A percentile compares a stretch with the other conserved stretches of the same genome.
Conservation (phyloP, 2,329 filamentous ascomycete genomes). For the Endocalyx cinctus region DNA sequence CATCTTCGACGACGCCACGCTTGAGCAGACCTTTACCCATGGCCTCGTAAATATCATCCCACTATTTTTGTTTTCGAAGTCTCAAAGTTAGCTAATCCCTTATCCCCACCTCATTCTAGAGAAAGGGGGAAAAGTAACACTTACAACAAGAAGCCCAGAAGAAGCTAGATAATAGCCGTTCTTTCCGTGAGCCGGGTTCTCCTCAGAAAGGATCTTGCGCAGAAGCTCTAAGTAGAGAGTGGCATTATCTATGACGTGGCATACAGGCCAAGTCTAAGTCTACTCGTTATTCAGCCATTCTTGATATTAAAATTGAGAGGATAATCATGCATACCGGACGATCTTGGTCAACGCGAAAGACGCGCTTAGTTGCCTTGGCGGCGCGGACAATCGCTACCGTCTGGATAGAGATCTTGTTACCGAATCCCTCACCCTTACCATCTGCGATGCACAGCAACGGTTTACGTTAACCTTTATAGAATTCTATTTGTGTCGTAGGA, state of each 20-base stretch:
- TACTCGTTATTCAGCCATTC: slow-evolving; percentile 3
- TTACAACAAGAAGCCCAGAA: slow-evolving; percentile 36
- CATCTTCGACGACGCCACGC: slow-evolving; percentile 33
- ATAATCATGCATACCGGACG: slow-evolving; percentile 26
- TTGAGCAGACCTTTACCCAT: slow-evolving; percentile 38
- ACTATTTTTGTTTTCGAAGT: too few species aligned
- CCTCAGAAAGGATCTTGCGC: slow-evolving; percentile 35
- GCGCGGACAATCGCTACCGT: slow-evolving; percentile 43
- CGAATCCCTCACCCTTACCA: slow-evolving; percentile 44
- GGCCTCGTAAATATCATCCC: slow-evolving; percentile 45
- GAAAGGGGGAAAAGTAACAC: background rate
- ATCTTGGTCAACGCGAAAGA: slow-evolving; percentile 38
- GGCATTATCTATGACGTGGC: slow-evolving; percentile 44
- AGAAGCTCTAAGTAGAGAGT: slow-evolving; percentile 41
- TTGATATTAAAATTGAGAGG: too few species aligned
- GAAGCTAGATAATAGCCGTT: slow-evolving; percentile 48
- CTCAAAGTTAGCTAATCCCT: too few species aligned
- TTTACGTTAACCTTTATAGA: too few species aligned
- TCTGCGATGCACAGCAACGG: slow-evolving; percentile 17
- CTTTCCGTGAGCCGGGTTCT: slow-evolving; percentile 33
- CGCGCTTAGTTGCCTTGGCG: slow-evolving; percentile 32
- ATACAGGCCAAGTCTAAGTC: slow-evolving; percentile 46
- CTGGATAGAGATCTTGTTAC: slow-evolving; percentile 47
- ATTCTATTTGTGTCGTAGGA: too few species aligned
- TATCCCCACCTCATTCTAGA: too few species aligned